These are phyloP conservation scores for Bjerkandera adusta DNA, from an alignment of 1,284 basidiomycete species.

Conservation along the genomic window DNA sequence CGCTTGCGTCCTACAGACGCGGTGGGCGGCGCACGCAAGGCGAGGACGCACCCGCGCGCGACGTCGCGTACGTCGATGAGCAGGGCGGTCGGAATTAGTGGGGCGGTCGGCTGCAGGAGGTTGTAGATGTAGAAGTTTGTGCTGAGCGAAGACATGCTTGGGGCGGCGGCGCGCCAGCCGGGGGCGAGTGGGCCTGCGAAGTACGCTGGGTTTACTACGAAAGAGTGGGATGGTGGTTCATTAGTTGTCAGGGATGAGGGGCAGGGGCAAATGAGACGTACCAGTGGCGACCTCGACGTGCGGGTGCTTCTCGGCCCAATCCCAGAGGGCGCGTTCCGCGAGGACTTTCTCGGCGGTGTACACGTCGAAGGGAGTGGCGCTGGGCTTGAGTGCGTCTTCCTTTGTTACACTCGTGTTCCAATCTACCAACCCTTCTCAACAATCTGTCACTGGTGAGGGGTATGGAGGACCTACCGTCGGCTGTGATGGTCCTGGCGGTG, in stretches of 20 bases:
- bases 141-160: conserved; percentile 11
- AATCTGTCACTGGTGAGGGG: no score
- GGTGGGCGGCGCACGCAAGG: conserved; percentile 12
- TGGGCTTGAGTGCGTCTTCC: conserved; percentile 16
- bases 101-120: conserved; percentile 8
- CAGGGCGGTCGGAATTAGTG: conserved; percentile 6
- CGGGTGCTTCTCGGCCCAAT: conserved; percentile 20
- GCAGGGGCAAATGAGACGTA: conserved; percentile 9
- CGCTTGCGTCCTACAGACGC: conserved; percentile 18
- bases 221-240: neutral
- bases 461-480: no score
- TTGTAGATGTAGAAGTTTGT: conserved; percentile 12
- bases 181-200: conserved; percentile 19
- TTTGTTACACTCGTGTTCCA: conserved; percentile 20
- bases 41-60: conserved; percentile 15
- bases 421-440: no score
- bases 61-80: conserved; percentile 19
- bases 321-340: conserved; percentile 22
- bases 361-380: conserved; percentile 7
- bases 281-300: conserved; percentile 20
- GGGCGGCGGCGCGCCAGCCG: conserved; percentile 2
- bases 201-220: conserved; percentile 17
- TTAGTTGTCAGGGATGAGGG: neutral
- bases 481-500: no score
- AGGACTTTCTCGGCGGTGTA: conserved; percentile 21